Evolutionary conservation across 371 early-diverging fungal genomes (phyloP).

Genomic region (Mortierella sp.): DNA sequence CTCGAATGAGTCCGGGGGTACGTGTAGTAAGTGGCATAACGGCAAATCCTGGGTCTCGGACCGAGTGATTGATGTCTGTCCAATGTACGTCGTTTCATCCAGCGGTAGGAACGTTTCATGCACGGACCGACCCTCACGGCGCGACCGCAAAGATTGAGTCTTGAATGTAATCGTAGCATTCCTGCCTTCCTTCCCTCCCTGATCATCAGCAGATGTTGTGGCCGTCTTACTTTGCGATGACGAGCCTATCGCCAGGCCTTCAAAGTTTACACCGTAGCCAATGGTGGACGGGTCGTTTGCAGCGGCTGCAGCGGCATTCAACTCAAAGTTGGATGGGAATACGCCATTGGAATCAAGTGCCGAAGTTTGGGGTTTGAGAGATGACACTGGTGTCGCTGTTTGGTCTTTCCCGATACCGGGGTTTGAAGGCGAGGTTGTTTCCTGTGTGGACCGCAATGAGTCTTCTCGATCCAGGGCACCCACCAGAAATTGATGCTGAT

Average conservation of each 20-base stretch:
- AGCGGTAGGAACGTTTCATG: conserved; percentile 18
- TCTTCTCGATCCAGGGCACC: conserved; percentile 30
- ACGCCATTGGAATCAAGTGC: not conserved
- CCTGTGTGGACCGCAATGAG: not conserved
- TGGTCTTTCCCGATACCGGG: not conserved
- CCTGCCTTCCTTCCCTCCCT: too few relatives aligned
- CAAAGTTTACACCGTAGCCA: too few relatives aligned
- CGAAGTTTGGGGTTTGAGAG: not conserved
- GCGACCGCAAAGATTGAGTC: not conserved
- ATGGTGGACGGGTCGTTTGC: not conserved
- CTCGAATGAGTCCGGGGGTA: conserved; percentile 48
- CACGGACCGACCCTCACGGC: not conserved
- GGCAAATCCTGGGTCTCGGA: conserved; percentile 54
- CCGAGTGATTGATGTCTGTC: conserved; percentile 42
- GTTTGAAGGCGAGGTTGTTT: conserved; percentile 14
- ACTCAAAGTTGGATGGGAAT: conserved; percentile 10
- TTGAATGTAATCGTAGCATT: too few relatives aligned
- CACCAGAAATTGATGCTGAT: not conserved
- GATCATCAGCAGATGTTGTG: too few relatives aligned
- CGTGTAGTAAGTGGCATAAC: conserved; percentile 59
- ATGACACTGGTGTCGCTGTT: not conserved
- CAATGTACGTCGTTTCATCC: conserved; percentile 43
- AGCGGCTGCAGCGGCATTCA: conserved; percentile 10
- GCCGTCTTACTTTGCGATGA: too few relatives aligned
- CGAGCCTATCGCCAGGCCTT: conserved; percentile 4